Conservation (phyloP, 108 stramenopile species). For the Parmales sp. region DNA sequence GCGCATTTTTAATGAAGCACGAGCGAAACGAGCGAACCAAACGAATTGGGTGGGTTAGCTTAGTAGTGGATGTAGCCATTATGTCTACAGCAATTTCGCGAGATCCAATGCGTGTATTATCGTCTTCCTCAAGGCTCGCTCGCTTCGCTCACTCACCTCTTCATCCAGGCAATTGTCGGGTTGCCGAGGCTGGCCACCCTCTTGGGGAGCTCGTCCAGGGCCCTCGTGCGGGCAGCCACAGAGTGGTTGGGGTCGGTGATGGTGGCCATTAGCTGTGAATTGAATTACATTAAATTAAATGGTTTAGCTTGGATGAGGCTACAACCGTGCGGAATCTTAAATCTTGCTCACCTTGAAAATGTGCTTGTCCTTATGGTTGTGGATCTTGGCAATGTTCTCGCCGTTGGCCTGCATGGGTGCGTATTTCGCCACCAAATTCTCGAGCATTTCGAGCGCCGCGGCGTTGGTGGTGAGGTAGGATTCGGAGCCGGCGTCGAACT, state of each 20-base stretch:
- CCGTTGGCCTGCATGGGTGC: constrained; percentile 17
- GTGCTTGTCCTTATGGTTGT: constrained; percentile 62
- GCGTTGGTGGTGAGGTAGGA: constrained; percentile 54
- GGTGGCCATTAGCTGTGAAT: constrained; percentile 52
- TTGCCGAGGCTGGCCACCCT: constrained; percentile 46
- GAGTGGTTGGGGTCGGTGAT: constrained; percentile 55
- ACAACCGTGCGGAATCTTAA: too few species aligned
- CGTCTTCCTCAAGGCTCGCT: too few species aligned
- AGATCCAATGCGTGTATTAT: too few species aligned
- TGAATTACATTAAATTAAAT: neutral
- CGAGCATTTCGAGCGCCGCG: constrained; percentile 47
- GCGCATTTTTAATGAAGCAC: too few species aligned
- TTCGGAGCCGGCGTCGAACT: constrained; percentile 41
- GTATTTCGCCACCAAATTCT: neutral
- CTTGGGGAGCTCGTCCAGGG: constrained; percentile 67
- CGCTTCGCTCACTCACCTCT: too few species aligned
- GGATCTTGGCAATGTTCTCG: constrained; percentile 49
- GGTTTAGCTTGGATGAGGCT: neutral
- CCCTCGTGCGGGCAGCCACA: constrained; percentile 42
- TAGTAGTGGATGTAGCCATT: too few species aligned
- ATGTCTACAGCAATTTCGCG: too few species aligned
- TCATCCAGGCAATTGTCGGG: constrained; percentile 43
- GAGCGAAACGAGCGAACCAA: too few species aligned
- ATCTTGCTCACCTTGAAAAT: too few species aligned
- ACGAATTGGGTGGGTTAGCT: too few species aligned